Base-by-base conservation (phyloP, 2,329 filamentous ascomycete species). In the Talaromyces albobiverticillius region DNA sequence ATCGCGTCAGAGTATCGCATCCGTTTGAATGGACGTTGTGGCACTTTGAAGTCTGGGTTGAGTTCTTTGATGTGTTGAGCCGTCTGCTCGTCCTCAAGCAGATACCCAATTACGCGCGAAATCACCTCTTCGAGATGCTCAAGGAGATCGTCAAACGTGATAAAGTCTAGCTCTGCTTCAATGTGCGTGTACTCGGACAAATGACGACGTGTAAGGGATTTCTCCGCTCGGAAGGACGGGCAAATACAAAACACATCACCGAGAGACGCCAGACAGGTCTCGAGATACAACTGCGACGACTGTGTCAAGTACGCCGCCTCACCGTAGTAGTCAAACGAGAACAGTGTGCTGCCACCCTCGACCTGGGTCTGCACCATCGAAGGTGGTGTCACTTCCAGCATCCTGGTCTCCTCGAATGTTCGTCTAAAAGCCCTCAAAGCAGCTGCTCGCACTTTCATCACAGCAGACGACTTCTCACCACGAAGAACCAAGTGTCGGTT, bases 211-310 rank as follows among this genome's bases (percentile, higher is more conserved):
- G 94, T 99, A 55, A 97, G 80, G 6, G 88, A 93, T 77, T 96
- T 96, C 76, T 99, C 94, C 13, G 94, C 94, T 58, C 94, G 92
- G 86, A 99, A 99, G 2, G 93, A 97, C 73, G 96, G 96, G 74
- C 96, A 92, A 66, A 99, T 93, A 71, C 93, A 97, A 82, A 95
- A 99, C 51, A 96, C 91, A 70, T 96, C 90, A 63, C 94, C 94
- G 65, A 97, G 81, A 49, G 88, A 90, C 10, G 93, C 90, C 29
- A 99, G 79, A 61, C 87, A 90, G 29, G 94, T 99, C 80, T 99
- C 94, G 56, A 99, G 88, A 76, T 99, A 99, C 51, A 99, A 84
- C 75, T 99, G 94, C 31, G 90, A 95, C 3, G 92, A 96, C 76
- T 99, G 94, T 3, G 94, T 97, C 59, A 99, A 84, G 78, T 92